Conservation (phyloP, 345 rosid species). For the Passiflora organensis region DNA sequence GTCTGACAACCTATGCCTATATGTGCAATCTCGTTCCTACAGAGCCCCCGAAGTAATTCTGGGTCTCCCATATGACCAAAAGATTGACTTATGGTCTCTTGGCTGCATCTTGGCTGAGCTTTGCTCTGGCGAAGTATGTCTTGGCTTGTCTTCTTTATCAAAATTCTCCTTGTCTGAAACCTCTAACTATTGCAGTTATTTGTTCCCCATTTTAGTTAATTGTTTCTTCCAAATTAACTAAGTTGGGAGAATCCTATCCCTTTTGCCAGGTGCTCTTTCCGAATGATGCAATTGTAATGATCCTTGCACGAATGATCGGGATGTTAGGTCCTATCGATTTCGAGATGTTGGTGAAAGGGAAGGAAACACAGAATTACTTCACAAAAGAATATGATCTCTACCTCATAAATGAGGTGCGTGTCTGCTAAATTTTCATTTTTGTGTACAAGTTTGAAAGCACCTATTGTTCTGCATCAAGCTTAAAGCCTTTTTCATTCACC, state of each 20-base stretch:
- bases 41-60: constrained; percentile 97
- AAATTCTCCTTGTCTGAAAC: neutral
- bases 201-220: no score
- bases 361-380: constrained; percentile 79
- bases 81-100: constrained; percentile 92
- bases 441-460: no score
- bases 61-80: constrained; percentile 83
- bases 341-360: constrained; percentile 74
- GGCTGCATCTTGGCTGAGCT: constrained; percentile 95
- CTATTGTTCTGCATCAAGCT: no score
- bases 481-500: no score
- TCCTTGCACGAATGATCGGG: constrained; percentile 67
- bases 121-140: constrained; percentile 80
- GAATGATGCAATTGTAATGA: constrained; percentile 68
- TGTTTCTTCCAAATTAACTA: no score
- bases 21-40: constrained; percentile 93
- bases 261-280: constrained; percentile 76
- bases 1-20: constrained; percentile 70
- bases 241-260: neutral
- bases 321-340: constrained; percentile 73
- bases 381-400: constrained; percentile 72
- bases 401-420: constrained; percentile 59
- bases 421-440: neutral
- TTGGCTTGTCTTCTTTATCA: constrained; percentile 1
- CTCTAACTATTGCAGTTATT: neutral